A percentile compares a stretch with the other conserved stretches of the same genome.
Evolutionary conservation across 2,329 filamentous ascomycete species (phyloP).

Genomic region (Rhinocladiella similis): DNA sequence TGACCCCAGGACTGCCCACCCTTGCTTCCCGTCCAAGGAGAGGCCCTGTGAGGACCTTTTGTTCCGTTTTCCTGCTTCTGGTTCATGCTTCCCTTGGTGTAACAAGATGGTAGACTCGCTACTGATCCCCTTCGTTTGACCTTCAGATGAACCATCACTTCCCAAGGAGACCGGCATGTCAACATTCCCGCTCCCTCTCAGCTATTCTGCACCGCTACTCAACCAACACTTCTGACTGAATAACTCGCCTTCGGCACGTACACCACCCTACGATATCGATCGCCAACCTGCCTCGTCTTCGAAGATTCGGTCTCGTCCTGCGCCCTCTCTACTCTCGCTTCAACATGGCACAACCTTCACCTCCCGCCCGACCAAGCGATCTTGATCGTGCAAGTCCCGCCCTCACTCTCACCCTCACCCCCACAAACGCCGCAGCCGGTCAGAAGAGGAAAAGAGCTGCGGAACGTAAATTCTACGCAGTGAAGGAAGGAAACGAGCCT

Average conservation of each 20-base stretch:
- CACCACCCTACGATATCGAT: neutral
- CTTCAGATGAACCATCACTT: neutral
- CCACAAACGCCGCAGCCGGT: conserved; percentile 20
- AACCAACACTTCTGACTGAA: too few species aligned
- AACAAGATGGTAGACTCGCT: conserved; percentile 2
- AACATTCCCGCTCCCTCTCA: too few species aligned
- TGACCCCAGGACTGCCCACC: neutral
- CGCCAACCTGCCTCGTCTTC: conserved; percentile 25
- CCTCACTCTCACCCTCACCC: neutral
- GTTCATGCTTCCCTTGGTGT: too few species aligned
- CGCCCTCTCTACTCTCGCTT: conserved; percentile 5
- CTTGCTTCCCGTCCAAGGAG: neutral
- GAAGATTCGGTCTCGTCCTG: conserved; percentile 2
- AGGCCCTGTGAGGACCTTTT: neutral
- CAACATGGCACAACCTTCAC: conserved; percentile 24
- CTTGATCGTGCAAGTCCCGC: conserved; percentile 13
- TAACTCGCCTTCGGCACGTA: neutral
- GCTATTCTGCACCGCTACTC: too few species aligned
- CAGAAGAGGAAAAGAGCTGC: conserved; percentile 56
- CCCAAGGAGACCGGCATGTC: too few species aligned
- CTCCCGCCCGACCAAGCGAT: conserved; percentile 7
- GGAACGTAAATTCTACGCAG: conserved; percentile 63
- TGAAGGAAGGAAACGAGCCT: conserved; percentile 59
- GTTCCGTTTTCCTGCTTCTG: neutral
- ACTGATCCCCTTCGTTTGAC: neutral